Evolutionary conservation across 2,329 filamentous ascomycete genomes (phyloP).

Genomic region (Aaosphaeria arxii): DNA sequence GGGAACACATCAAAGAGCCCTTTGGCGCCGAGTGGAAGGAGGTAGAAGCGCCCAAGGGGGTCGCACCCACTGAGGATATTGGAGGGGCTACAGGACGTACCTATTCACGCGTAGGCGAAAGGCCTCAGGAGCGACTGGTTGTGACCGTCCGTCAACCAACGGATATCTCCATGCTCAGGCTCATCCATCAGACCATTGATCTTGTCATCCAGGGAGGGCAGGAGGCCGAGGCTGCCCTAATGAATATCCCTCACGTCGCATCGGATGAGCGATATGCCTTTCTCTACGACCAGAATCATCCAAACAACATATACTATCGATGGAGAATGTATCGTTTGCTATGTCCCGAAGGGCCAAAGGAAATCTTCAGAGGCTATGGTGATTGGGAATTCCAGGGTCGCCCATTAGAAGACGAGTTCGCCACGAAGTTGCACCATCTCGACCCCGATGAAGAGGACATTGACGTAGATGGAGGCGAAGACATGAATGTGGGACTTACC

Average conservation of each 20-base stretch:
- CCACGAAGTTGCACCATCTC: constrained; percentile 72
- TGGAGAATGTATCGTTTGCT: constrained; percentile 87
- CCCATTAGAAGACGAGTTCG: constrained; percentile 76
- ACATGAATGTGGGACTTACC: constrained; percentile 11
- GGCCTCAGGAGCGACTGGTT: constrained; percentile 11
- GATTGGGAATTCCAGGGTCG: constrained; percentile 53
- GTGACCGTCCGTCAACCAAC: constrained; percentile 63
- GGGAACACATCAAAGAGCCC: constrained; percentile 12
- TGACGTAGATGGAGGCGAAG: constrained; percentile 73
- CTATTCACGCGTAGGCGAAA: not conserved
- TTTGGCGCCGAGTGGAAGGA: constrained; percentile 30
- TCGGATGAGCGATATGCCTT: constrained; percentile 88
- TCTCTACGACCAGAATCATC: constrained; percentile 76
- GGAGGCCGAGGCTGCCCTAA: constrained; percentile 87
- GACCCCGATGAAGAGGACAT: constrained; percentile 80
- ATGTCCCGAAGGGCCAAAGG: constrained; percentile 47
- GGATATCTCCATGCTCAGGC: constrained; percentile 72
- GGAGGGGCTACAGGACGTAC: constrained; percentile 1
- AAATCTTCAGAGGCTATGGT: constrained; percentile 24
- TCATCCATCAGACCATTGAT: constrained; percentile 88
- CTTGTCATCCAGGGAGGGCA: constrained; percentile 74
- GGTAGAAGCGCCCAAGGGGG: constrained; percentile 17
- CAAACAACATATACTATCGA: constrained; percentile 83
- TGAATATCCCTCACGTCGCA: constrained; percentile 81
- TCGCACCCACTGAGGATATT: constrained; percentile 42